Percentiles rank a stretch among this genome's conserved stretches.
phyloP scores from a whole-genome alignment of 768 basidiomycete species.

The Suillus brevipes region DNA sequence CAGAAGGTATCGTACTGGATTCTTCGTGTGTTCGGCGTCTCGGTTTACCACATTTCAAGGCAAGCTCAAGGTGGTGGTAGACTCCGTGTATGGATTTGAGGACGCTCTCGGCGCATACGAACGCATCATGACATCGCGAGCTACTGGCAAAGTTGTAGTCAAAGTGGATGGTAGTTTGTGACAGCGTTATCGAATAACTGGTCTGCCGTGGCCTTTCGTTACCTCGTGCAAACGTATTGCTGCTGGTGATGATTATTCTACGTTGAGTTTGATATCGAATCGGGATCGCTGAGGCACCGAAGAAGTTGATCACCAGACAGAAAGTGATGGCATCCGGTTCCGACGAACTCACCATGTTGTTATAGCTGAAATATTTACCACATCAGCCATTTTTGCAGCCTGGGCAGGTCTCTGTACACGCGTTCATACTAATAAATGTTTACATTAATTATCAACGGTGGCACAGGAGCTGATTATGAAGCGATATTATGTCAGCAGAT shows the following conservation, averaged over 20 bases:
- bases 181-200: background rate
- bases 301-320: background rate
- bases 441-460: background rate
- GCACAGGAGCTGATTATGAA: constrained; percentile 16
- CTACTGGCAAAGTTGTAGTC: constrained; percentile 69
- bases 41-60: constrained; percentile 31
- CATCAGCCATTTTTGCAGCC: background rate
- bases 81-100: constrained; percentile 58
- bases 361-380: background rate
- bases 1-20: constrained; percentile 37
- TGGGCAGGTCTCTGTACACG: background rate
- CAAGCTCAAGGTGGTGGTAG: constrained; percentile 53
- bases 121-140: constrained; percentile 51
- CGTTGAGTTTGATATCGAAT: background rate
- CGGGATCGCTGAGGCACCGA: background rate
- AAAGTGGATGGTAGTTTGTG: constrained; percentile 35
- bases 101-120: constrained; percentile 65
- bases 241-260: background rate
- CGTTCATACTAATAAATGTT: background rate
- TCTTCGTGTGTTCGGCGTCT: background rate
- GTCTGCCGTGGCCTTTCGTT: background rate
- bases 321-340: background rate
- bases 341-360: background rate
- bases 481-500: constrained; percentile 34
- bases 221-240: background rate